These are phyloP conservation scores for Yamadazyma tumulicola DNA, from an alignment of 805 yeast genomes.

Conservation along the genomic window DNA sequence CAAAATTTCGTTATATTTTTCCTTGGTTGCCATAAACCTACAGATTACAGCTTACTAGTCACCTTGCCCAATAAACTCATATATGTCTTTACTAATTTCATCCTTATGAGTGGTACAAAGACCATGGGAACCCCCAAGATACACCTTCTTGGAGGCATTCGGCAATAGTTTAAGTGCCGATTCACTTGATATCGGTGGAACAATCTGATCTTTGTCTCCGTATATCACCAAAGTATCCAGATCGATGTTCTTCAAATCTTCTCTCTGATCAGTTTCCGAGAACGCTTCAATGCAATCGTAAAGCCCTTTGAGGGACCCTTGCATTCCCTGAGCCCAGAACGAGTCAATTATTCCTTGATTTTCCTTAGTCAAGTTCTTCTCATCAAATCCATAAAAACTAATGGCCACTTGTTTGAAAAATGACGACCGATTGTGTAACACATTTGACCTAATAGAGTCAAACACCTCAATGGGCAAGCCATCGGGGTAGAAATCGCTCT, in stretches of 20 bases:
- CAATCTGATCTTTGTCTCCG: constrained; percentile 19
- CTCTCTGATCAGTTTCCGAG: constrained; percentile 14
- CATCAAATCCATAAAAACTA: constrained; percentile 13
- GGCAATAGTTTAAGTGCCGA: constrained; percentile 14
- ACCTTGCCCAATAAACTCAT: constrained; percentile 8
- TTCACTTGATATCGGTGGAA: constrained; percentile 14
- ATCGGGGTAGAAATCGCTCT: constrained; percentile 9
- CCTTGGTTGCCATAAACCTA: too few relatives aligned
- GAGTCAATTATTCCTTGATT: constrained; percentile 13
- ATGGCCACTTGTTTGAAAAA: constrained; percentile 16
- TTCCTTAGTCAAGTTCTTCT: constrained; percentile 2
- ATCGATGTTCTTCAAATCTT: constrained; percentile 13
- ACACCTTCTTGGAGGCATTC: constrained; percentile 8
- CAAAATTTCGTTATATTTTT: too few relatives aligned
- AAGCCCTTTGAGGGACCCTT: constrained; percentile 14
- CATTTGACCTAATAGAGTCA: constrained; percentile 12
- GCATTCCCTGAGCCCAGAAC: constrained; percentile 17
- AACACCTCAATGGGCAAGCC: constrained; percentile 15
- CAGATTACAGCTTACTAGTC: too few relatives aligned
- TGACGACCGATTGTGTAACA: constrained; percentile 13
- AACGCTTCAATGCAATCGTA: constrained; percentile 15
- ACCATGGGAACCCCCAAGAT: constrained; percentile 14
- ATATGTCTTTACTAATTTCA: constrained; percentile 11
- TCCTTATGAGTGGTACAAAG: constrained; percentile 15
- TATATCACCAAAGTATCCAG: constrained; percentile 15